phyloP scores from a whole-genome alignment of 441 rosid genomes.

The Arabidopsis hybrid region DNA sequence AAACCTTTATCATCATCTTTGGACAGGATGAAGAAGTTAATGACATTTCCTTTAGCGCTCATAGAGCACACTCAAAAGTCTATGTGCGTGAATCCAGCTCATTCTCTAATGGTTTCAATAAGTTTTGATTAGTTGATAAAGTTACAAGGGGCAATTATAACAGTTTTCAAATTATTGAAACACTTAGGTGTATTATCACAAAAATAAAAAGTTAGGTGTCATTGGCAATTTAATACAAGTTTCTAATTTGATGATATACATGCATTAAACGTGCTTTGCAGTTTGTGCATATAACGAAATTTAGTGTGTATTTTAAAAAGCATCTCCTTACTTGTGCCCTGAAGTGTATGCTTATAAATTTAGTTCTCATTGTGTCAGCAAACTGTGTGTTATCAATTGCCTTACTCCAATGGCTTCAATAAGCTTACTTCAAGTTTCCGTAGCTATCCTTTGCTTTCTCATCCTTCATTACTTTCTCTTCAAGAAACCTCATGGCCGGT shows the following conservation, averaged over 20 bases:
- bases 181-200: not conserved
- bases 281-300: not conserved
- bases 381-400: not conserved
- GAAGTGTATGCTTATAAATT: not conserved
- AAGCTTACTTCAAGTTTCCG: not conserved
- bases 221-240: not conserved
- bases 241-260: not conserved
- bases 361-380: not conserved
- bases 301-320: not conserved
- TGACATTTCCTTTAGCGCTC: not conserved
- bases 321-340: too few relatives aligned
- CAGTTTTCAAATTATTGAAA: not conserved
- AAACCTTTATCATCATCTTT: not conserved
- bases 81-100: not conserved
- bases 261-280: not conserved
- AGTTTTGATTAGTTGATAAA: not conserved
- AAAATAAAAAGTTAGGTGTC: not conserved
- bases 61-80: not conserved
- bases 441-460: not conserved
- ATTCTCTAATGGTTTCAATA: not conserved
- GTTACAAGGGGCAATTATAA: not conserved
- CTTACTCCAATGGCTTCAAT: slow-evolving; percentile 12
- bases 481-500: not conserved
- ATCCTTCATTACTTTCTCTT: not conserved
- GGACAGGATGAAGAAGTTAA: slow-evolving; percentile 1